Percentiles rank a stretch among this genome's conserved stretches.
Conservation (phyloP, 495 filamentous ascomycete genomes). For the Penicillium ochrochloron region DNA sequence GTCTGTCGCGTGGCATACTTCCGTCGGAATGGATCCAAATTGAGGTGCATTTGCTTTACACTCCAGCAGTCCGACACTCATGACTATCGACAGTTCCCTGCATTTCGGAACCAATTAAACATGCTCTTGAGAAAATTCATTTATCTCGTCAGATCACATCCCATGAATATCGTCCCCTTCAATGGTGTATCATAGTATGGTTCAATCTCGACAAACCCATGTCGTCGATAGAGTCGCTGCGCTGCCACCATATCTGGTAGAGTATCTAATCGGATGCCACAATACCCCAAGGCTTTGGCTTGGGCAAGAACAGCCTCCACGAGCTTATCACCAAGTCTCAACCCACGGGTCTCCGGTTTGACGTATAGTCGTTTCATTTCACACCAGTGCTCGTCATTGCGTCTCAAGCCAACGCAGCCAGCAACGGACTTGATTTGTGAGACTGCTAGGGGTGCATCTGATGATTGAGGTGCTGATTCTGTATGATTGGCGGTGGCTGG, state of each 20-base stretch:
- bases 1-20: too few relatives aligned
- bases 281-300: conserved; percentile 54
- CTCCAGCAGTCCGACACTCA: too few relatives aligned
- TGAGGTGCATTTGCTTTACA: too few relatives aligned
- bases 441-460: not conserved
- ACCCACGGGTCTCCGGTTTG: conserved; percentile 46
- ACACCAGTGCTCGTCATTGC: conserved; percentile 40
- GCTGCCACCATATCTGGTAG: conserved; percentile 59
- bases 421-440: conserved; percentile 29
- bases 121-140: not conserved
- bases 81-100: too few relatives aligned
- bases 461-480: not conserved
- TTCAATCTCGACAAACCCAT: conserved; percentile 59
- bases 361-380: conserved; percentile 67
- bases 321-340: conserved; percentile 53
- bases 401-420: conserved; percentile 53
- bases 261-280: conserved; percentile 62
- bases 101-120: too few relatives aligned
- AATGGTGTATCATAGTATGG: conserved; percentile 63
- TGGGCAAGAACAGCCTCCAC: conserved; percentile 46
- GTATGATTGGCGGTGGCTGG: not conserved
- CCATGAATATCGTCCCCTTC: conserved; percentile 49
- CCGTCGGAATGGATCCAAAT: too few relatives aligned
- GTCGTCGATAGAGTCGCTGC: conserved; percentile 49
- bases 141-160: conserved; percentile 29